Conservation (phyloP, 768 basidiomycete genomes). For the Collybia mongolica region DNA sequence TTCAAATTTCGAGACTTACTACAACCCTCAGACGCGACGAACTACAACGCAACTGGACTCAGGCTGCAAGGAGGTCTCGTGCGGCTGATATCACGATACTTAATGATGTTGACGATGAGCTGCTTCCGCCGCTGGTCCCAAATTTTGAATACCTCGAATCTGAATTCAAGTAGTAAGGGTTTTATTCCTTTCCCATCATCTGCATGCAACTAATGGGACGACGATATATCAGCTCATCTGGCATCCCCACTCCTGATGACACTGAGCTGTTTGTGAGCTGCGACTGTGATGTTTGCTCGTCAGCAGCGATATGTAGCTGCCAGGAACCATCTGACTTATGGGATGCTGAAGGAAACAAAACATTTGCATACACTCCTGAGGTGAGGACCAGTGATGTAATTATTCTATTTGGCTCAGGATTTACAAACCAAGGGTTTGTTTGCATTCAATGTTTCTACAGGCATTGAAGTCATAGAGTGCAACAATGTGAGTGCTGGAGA, state of each 20-base stretch:
- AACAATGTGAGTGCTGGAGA: conserved; percentile 43
- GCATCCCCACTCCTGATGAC: conserved; percentile 14
- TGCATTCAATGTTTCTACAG: conserved; percentile 37
- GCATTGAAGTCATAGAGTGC: conserved; percentile 62
- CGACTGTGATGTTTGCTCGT: conserved; percentile 36
- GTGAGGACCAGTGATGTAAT: conserved; percentile 18
- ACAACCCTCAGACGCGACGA: conserved; percentile 16
- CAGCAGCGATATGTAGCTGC: conserved; percentile 41
- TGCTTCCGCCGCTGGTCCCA: conserved; percentile 38
- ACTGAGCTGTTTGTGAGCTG: conserved; percentile 40
- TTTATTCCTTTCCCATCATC: neutral
- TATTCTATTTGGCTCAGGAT: neutral
- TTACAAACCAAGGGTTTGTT: conserved; percentile 44
- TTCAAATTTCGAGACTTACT: too few relatives aligned
- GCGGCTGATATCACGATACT: conserved; percentile 34
- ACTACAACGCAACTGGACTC: conserved; percentile 34
- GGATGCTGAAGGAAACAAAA: conserved; percentile 23
- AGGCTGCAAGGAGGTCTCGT: conserved; percentile 17
- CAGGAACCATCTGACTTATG: conserved; percentile 41
- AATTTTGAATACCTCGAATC: conserved; percentile 54
- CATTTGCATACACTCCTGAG: conserved; percentile 43
- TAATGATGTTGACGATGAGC: conserved; percentile 42
- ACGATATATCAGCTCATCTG: conserved; percentile 11
- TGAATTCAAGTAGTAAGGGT: conserved; percentile 49
- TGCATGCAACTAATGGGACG: neutral